Percentiles rank a stretch among this genome's conserved stretches.
Conservation (phyloP, 305 asterid genomes). For the Fraxinus angustifolia region DNA sequence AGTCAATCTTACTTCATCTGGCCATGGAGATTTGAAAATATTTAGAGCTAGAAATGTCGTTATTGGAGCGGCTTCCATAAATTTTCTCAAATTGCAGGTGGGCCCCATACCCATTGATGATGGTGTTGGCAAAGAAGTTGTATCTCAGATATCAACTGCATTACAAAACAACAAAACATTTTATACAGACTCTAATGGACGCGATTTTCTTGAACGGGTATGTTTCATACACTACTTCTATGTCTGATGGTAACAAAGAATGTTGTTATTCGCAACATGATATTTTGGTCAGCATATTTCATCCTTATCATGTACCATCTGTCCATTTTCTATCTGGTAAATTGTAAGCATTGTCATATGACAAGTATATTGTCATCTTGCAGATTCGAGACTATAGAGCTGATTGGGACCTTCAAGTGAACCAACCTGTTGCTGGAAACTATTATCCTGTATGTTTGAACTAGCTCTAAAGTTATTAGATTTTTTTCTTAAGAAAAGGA, state of each 20-base stretch:
- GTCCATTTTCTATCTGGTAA: background rate
- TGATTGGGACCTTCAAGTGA: conserved; percentile 95
- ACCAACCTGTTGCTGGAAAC: conserved; percentile 95
- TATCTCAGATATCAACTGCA: conserved; percentile 58
- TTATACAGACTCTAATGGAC: conserved; percentile 91
- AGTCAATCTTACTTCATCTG: conserved; percentile 25
- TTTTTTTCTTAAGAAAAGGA: background rate
- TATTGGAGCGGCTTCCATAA: background rate
- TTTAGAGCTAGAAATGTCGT: background rate
- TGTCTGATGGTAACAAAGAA: background rate
- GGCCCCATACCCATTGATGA: conserved; percentile 93
- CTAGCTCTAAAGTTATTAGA: conserved; percentile 6
- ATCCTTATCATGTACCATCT: background rate
- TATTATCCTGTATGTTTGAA: conserved; percentile 81
- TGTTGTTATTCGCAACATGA: background rate
- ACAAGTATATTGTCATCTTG: conserved; percentile 15
- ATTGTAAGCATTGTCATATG: background rate
- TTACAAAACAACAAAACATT: conserved; percentile 68
- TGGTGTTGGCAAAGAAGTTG: conserved; percentile 79
- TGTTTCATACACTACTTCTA: conserved; percentile 17
- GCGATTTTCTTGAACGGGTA: conserved; percentile 91
- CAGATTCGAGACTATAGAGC: conserved; percentile 87
- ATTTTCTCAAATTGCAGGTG: conserved; percentile 48
- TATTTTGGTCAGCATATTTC: background rate
- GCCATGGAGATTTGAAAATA: background rate